Evolutionary conservation across 148 eudicot genomes (phyloP).

Genomic region (Vaccinium macrocarpon): DNA sequence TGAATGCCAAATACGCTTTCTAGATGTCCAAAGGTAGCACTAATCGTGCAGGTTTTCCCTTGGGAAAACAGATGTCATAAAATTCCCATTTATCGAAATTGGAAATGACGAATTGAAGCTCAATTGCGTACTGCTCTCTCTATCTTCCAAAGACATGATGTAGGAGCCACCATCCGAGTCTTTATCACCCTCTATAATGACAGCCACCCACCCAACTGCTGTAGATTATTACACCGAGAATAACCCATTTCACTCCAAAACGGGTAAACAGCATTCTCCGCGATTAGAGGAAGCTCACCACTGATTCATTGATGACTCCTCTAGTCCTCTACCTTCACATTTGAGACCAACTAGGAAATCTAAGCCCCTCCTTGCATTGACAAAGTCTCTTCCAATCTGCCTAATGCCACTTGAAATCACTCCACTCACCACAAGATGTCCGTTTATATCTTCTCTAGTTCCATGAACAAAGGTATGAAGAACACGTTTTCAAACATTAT

Average conservation of each 20-base stretch:
- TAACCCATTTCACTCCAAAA: not conserved
- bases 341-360: not conserved
- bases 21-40: not conserved
- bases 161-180: not conserved
- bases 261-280: not conserved
- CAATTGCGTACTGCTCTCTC: not conserved
- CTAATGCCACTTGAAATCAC: not conserved
- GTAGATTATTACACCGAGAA: not conserved
- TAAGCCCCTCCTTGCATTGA: not conserved
- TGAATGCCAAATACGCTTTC: not conserved
- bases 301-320: constrained; percentile 4
- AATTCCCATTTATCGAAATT: not conserved
- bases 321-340: not conserved
- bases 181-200: not conserved
- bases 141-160: not conserved
- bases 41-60: not conserved
- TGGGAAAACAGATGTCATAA: not conserved
- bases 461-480: not conserved
- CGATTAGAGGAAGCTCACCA: not conserved
- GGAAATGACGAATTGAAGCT: not conserved
- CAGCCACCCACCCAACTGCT: not conserved
- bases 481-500: not conserved
- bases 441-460: not conserved
- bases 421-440: not conserved
- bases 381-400: not conserved